phyloP scores from a whole-genome alignment of 305 asterid genomes.

The Solanum hybrid region DNA sequence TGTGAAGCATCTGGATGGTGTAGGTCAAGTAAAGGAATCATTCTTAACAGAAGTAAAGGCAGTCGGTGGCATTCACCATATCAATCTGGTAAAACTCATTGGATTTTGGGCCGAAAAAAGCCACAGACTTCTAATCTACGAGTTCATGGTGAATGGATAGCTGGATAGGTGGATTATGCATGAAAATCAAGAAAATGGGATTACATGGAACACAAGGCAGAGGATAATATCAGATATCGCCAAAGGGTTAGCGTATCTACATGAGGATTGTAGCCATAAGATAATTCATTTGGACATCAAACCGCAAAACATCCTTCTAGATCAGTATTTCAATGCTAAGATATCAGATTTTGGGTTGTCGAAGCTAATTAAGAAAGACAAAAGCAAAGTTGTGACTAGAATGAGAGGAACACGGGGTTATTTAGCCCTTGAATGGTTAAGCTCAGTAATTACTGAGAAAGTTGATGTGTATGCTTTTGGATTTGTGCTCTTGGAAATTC shows the following conservation, averaged over 20 bases:
- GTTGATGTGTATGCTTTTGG: no score
- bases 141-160: constrained; percentile 15
- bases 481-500: no score
- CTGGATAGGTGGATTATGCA: constrained; percentile 2
- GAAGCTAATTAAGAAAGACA: no score
- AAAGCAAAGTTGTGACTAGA: no score
- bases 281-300: background rate
- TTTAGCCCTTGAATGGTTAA: no score
- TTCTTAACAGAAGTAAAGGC: constrained; percentile 23
- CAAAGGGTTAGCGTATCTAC: background rate
- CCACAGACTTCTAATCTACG: constrained; percentile 8
- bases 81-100: constrained; percentile 15
- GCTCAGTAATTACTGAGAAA: no score
- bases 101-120: constrained; percentile 19
- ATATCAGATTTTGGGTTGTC: no score
- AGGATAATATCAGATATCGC: background rate
- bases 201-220: background rate
- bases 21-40: constrained; percentile 3
- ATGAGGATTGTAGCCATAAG: constrained; percentile 12
- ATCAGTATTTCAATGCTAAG: background rate
- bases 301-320: background rate
- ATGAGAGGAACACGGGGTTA: no score
- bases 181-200: background rate
- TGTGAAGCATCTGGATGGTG: background rate
- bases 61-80: constrained; percentile 21